Percentiles rank a stretch among this genome's conserved stretches.
Evolutionary conservation across 345 rosid species (phyloP).

Genomic region (Syzygium oleosum): DNA sequence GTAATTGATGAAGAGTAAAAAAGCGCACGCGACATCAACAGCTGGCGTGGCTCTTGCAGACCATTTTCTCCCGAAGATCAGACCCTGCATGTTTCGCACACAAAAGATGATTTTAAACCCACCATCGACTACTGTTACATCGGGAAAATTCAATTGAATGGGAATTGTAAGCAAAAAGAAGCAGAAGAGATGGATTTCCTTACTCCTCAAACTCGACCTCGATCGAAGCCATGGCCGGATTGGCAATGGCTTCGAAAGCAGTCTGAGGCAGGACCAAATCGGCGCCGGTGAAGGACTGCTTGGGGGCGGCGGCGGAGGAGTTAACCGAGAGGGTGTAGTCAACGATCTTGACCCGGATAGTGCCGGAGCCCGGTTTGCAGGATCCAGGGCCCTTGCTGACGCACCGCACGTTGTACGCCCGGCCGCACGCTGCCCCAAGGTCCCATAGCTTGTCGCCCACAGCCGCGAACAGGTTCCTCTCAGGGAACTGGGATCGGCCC

Average conservation of each 20-base stretch:
- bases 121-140: neutral
- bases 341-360: constrained; percentile 38
- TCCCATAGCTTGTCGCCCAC: constrained; percentile 63
- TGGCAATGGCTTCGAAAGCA: constrained; percentile 32
- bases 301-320: neutral
- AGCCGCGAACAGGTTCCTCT: constrained; percentile 41
- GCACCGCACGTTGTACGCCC: constrained; percentile 46
- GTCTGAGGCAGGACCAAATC: constrained; percentile 37
- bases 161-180: neutral
- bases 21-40: too few species aligned
- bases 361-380: constrained; percentile 15
- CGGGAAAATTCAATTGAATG: neutral
- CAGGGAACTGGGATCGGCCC: constrained; percentile 39
- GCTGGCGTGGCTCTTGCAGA: too few species aligned
- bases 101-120: neutral
- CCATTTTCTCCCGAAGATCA: neutral
- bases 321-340: constrained; percentile 15
- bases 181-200: neutral
- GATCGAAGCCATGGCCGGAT: constrained; percentile 14
- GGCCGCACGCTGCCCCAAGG: constrained; percentile 50
- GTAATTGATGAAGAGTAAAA: too few species aligned
- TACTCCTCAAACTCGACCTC: constrained; percentile 47
- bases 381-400: constrained; percentile 21
- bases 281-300: constrained; percentile 12
- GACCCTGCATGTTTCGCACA: neutral